Evolutionary conservation across 140 eudicot genomes (phyloP), one percentile per base, ranked within the genome.

Genomic region (Oenanthe javanica): DNA sequence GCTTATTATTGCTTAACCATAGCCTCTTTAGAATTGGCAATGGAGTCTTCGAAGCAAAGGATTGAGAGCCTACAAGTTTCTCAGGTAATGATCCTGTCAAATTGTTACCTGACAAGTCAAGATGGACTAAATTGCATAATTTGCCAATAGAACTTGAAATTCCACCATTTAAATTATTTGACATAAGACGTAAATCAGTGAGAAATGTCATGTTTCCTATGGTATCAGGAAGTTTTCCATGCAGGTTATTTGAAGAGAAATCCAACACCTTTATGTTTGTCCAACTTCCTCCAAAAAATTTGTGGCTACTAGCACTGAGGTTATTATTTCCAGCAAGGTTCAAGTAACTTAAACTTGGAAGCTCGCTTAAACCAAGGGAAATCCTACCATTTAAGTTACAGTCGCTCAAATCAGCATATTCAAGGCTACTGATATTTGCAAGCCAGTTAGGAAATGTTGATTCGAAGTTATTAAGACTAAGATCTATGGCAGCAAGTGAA

Each of bases 371-470:
- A 14, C 81, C 84, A 47, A 84, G 87, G 51, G 76, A 8, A 71
- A 71, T 71, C 19, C 76, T 38, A 36, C 76, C 76, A 71, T 71
- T 8, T 40, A 71, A 71, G 76, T 18, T 43, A n/a, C 83, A 84
- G 6, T 46, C 14, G 52, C 80, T 76, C 77, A 89, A 79, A 42
- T 87, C 87, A 52, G 79, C 76, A 57, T 49, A 75, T 2, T 63
- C 86, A 70, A 89, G 87, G 67, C 81, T 80, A 21, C 80, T 84
- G 42, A 84, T 16, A 75, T 86, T 89, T 0, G 54, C 83, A 23
- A 87, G 61, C 93, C 93, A 89, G 55, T 78, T 55, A 0, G 90
- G 90, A 72, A 89, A 83, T 49, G 25, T 66, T 18, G 85, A 85
- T 54, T 77, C 13, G 70, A 86, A 83, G 5, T 46, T 67, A 63